phyloP scores from a whole-genome alignment of 768 basidiomycete genomes.

The Leccinum arenicola region DNA sequence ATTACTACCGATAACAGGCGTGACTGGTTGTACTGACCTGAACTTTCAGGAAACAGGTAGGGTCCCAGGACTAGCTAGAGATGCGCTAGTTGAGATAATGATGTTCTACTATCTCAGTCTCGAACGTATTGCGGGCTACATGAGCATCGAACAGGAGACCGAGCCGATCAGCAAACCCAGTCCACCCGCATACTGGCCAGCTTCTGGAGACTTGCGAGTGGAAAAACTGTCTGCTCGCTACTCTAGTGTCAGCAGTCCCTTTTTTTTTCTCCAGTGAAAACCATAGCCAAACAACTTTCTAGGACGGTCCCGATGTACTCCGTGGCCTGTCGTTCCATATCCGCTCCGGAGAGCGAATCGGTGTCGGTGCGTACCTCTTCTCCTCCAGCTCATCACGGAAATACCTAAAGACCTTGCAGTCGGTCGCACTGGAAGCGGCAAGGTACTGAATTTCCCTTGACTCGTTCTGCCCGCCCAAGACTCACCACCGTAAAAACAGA shows the following conservation, averaged over 20 bases:
- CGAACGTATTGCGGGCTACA: constrained; percentile 43
- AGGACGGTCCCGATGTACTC: constrained; percentile 4
- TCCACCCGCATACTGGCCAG: constrained; percentile 68
- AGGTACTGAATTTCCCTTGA: background rate
- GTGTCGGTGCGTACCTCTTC: constrained; percentile 3
- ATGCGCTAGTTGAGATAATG: too few relatives aligned
- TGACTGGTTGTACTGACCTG: constrained; percentile 3
- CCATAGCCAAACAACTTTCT: too few relatives aligned
- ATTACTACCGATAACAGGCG: background rate
- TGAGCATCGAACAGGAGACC: constrained; percentile 49
- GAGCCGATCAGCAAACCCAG: constrained; percentile 41
- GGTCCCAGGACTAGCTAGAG: background rate
- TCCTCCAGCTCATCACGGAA: background rate
- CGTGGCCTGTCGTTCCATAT: constrained; percentile 5
- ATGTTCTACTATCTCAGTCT: constrained; percentile 11
- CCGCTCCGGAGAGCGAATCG: constrained; percentile 6
- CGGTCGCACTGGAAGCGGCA: constrained; percentile 11
- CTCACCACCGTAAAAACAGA: constrained; percentile 25
- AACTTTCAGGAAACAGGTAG: constrained; percentile 21
- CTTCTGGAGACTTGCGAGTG: constrained; percentile 51
- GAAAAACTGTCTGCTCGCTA: constrained; percentile 57
- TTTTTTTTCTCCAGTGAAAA: background rate
- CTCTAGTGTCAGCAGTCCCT: constrained; percentile 25
- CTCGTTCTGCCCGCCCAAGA: background rate
- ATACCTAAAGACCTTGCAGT: background rate